These are phyloP conservation scores for Populus trichocarpa DNA, from an alignment of 441 rosid genomes.

Conservation along the genomic window DNA sequence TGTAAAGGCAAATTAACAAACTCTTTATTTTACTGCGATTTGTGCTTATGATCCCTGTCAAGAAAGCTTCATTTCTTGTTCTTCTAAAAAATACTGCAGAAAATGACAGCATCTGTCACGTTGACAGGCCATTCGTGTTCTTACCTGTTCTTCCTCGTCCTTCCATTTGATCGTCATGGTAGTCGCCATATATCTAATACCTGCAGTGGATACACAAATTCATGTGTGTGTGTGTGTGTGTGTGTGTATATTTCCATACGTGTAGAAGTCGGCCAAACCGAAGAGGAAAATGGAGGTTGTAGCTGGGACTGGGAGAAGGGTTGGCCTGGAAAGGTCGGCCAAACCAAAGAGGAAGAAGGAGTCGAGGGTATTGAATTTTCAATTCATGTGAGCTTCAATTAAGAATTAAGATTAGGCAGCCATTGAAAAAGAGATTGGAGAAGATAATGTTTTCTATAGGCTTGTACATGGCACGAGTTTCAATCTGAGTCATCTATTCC, in stretches of 20 bases:
- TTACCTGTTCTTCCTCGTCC: not conserved
- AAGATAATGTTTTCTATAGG: not conserved
- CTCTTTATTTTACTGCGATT: not conserved
- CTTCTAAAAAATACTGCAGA: not conserved
- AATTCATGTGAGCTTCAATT: not conserved
- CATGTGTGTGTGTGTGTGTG: not conserved
- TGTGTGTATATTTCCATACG: too few relatives aligned
- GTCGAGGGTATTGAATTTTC: slow-evolving; percentile 33
- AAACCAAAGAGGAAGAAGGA: slow-evolving; percentile 15
- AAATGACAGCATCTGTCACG: not conserved
- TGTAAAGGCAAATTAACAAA: not conserved
- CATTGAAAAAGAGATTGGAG: slow-evolving; percentile 1
- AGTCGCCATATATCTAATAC: too few relatives aligned
- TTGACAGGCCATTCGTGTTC: not conserved
- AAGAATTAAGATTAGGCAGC: not conserved
- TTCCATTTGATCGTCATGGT: not conserved
- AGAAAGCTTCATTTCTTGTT: not conserved
- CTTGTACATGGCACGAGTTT: not conserved
- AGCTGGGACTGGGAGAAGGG: not conserved
- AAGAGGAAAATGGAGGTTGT: not conserved
- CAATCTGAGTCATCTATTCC: not conserved
- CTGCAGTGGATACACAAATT: not conserved
- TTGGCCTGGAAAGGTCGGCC: slow-evolving; percentile 12
- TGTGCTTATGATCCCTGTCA: not conserved
- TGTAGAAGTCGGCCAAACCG: not conserved